phyloP scores from a whole-genome alignment of 129 eudicot genomes.

The Helianthus tuberosus region DNA sequence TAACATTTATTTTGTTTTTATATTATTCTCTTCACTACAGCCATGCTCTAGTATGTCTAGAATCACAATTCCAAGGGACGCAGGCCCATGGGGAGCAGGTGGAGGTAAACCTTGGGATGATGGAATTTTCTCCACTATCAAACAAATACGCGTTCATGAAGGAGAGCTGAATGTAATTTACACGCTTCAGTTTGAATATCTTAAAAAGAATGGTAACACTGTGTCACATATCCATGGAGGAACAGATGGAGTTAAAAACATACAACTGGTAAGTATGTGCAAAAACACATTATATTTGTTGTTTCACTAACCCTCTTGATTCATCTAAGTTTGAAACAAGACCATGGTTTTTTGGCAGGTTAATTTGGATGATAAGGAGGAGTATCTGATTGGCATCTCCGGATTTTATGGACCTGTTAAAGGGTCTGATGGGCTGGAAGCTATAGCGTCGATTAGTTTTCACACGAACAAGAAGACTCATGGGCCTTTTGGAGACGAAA shows the following conservation, averaged over 20 bases:
- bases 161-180: not conserved
- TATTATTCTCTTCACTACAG: too few relatives aligned
- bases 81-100: conserved; percentile 34
- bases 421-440: too few relatives aligned
- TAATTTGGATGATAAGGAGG: not conserved
- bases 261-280: too few relatives aligned
- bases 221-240: not conserved
- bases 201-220: not conserved
- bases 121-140: conserved; percentile 26
- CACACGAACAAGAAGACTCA: too few relatives aligned
- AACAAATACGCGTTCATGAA: conserved; percentile 15
- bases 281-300: not conserved
- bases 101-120: conserved; percentile 42
- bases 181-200: conserved; percentile 19
- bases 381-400: not conserved
- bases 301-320: not conserved
- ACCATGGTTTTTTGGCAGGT: not conserved
- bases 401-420: too few relatives aligned
- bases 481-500: too few relatives aligned
- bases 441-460: too few relatives aligned
- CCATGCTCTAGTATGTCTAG: not conserved
- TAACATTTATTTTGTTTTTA: too few relatives aligned
- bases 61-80: not conserved
- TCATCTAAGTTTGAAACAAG: not conserved
- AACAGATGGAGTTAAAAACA: not conserved